Evolutionary conservation across 768 basidiomycete genomes (phyloP).

Genomic region (Phlebiopsis gigantea): DNA sequence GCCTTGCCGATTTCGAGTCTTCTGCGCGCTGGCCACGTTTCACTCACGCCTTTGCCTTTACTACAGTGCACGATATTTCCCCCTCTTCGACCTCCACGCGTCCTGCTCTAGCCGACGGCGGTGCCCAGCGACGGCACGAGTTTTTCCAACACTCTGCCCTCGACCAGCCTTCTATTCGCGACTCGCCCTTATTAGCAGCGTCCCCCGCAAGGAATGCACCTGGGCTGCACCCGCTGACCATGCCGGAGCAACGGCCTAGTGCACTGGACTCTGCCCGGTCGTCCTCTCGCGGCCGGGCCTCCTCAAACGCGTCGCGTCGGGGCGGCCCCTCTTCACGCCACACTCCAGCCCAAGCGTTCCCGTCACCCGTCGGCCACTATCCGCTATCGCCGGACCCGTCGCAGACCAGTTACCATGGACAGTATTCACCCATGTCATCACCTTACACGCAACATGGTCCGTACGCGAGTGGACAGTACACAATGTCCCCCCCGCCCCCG

Average conservation of each 20-base stretch:
- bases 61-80: constrained; percentile 16
- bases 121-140: constrained; percentile 22
- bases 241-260: constrained; percentile 20
- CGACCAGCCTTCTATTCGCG: constrained; percentile 10
- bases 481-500: constrained; percentile 34
- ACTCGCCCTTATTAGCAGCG: neutral
- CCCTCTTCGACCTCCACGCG: constrained; percentile 13
- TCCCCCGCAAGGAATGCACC: constrained; percentile 16
- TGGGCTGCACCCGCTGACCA: constrained; percentile 13
- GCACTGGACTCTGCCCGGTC: constrained; percentile 17
- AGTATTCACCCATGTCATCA: neutral
- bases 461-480: constrained; percentile 35
- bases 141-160: constrained; percentile 14
- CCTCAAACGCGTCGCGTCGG: constrained; percentile 16
- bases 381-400: constrained; percentile 8
- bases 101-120: constrained; percentile 7
- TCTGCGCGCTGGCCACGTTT: neutral
- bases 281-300: constrained; percentile 17
- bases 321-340: constrained; percentile 14
- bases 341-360: constrained; percentile 17
- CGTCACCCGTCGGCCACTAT: constrained; percentile 13
- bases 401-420: constrained; percentile 10
- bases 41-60: neutral
- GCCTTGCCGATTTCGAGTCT: constrained; percentile 4
- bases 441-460: constrained; percentile 9